Conservation (phyloP, 352 stramenopile genomes). For the Elongisporangium senticosum region DNA sequence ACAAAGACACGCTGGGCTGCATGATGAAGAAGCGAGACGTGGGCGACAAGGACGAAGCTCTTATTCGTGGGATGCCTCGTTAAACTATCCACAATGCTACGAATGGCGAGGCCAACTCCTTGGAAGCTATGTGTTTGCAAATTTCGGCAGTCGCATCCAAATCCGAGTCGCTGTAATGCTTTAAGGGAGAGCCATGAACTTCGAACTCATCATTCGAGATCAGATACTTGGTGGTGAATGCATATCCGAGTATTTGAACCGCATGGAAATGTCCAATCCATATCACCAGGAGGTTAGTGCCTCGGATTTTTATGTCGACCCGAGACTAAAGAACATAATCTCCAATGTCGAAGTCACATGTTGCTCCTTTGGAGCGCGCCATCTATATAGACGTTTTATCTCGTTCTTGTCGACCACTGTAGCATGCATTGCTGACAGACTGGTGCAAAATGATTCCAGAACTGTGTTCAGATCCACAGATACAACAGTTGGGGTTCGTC, state of each 20-base stretch:
- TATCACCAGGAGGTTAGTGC: conserved; percentile 12
- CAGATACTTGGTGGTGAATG: conserved; percentile 14
- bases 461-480: too few species aligned
- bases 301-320: conserved; percentile 10
- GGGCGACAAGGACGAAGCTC: conserved; percentile 61
- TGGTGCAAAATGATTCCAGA: too few species aligned
- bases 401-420: too few species aligned
- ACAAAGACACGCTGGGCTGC: conserved; percentile 50
- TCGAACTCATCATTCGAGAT: conserved; percentile 13
- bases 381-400: not conserved
- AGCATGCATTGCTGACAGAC: too few species aligned
- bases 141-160: too few species aligned
- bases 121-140: too few species aligned
- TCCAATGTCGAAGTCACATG: conserved; percentile 11
- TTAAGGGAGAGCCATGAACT: conserved; percentile 14
- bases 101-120: not conserved
- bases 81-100: not conserved
- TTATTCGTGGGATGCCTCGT: too few species aligned
- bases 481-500: too few species aligned
- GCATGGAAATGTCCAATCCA: conserved; percentile 18
- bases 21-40: conserved; percentile 34
- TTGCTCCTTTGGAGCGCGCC: not conserved
- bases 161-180: conserved; percentile 14
- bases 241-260: conserved; percentile 8
- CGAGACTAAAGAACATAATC: conserved; percentile 20